Evolutionary conservation across 1,139 yeast species (phyloP), one percentile per base, ranked within the genome.

Genomic region (Suhomyces coccinellae): DNA sequence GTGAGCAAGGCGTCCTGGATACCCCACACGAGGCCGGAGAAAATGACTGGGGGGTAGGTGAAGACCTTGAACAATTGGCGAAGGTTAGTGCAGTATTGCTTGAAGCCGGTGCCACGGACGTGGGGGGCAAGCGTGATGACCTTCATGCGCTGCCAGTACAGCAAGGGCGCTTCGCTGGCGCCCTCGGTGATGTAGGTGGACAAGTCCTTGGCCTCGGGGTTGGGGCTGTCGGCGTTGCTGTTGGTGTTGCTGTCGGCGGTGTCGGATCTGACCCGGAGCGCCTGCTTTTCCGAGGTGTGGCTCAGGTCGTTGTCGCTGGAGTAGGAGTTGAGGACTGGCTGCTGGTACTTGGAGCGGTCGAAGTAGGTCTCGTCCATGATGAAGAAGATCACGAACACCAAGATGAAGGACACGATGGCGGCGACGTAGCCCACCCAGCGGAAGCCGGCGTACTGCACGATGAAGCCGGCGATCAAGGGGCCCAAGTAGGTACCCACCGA

Each of bases 401-500:
- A 49, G 5, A 49, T 62, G 13, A 57, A 59, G 3, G 58, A 50
- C 20, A 62, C 53, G 38, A 60, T 53, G 30, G 54, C 63, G 3
- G 56, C 64, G 41, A 54, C 54, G 69, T 71, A 68, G 20, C 75
- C 75, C 4, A 68, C 72, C 72, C 73, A 68, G 30, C 71, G 54
- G 53, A 67, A 69, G 4, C 54, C 56, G 15, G 45, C 45, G 17
- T 50, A 37, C 14, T 58, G 50, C 9, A 63, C 54, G 17, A 68
- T 60, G 43, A 61, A 59, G 28, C 68, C 69, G 8, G 73, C 71
- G 41, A 60, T 45, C 43, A 71, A 51, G 0, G 75, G 75, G 3
- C 75, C 75, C 35, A 68, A 48, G 44, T 61, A 69, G 4, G 73
- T 67, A 17, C 75, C 75, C 16, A 68, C 55, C 12, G 73, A 62